Evolutionary conservation across 257 asterid species (phyloP), one percentile per base, ranked within the genome.

Genomic region (Scutellaria barbata): DNA sequence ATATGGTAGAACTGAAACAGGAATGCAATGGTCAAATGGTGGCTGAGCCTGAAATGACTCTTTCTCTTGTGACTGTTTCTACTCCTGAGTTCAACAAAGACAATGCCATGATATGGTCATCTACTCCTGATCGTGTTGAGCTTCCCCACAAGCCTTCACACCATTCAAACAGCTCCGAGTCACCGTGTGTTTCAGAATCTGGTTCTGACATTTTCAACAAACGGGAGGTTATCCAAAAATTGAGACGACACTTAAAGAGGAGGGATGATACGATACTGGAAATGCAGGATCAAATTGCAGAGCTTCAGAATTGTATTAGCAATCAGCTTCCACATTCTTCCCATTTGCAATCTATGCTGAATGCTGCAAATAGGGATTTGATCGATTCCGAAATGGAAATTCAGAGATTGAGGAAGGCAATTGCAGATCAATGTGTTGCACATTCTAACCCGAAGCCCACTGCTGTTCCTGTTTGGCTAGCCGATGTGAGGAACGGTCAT

Each of bases 231-330:
- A 82, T 94, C 69, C 97, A 94, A 57, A 94, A 91, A 82, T 74
- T 94, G 83, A 85, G 99, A 61, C 95, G 81, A 64, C 99, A 94
- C 79, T 62, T 94, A 79, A 94, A 94, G 84, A 91, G 96, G 76
- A 81, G 97, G 72, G 99, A 94, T 33, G 99, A 91, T 37, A 91
- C 79, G 86, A 86, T 94, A 73, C 76, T 91, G 40, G 97, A 94
- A 84, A 94, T 91, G 99, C 99, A 94, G 74, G 97, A 94, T 71
- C 96, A 89, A 63, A 83, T 89, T 59, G 85, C 83, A 0, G 96
- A 94, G 62, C 80, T 94, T 73, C 96, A 85, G 72, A 76, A 76
- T 74, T 79, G 93, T 37, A 77, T 91, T 45, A 77, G 75, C 11
- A 40, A 70, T 40, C 95, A 94, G 81, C 66, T 84, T 65, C 77